Percentiles rank a stretch among this genome's conserved stretches.
phyloP scores from a whole-genome alignment of 352 stramenopile genomes.

The Pythium plurisporium region DNA sequence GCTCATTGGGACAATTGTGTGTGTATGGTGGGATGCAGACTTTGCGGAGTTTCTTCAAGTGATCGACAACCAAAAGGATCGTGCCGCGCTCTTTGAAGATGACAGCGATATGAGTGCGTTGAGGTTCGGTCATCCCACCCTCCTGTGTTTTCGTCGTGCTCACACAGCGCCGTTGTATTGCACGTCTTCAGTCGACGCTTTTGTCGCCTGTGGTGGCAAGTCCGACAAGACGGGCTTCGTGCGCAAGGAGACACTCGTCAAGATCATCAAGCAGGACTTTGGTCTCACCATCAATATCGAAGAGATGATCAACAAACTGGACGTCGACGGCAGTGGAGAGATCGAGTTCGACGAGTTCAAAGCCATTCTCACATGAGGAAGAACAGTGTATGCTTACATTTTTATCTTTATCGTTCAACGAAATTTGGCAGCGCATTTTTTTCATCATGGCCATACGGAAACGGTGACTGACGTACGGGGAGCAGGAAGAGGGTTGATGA shows the following conservation, averaged over 20 bases:
- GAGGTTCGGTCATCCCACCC: background rate
- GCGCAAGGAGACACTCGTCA: conserved; percentile 83
- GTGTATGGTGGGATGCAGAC: no score
- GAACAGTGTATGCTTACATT: background rate
- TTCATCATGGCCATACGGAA: no score
- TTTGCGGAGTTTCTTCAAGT: conserved; percentile 98
- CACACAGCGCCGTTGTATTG: no score
- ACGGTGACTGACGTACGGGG: background rate
- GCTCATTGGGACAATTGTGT: no score
- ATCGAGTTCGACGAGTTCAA: conserved; percentile 98
- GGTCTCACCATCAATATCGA: conserved; percentile 97
- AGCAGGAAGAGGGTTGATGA: background rate
- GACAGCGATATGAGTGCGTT: conserved; percentile 94
- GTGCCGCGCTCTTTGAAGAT: conserved; percentile 93
- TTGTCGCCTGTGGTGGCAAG: conserved; percentile 94
- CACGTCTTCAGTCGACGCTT: conserved; percentile 86
- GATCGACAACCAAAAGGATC: conserved; percentile 97
- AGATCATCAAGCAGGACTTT: conserved; percentile 96
- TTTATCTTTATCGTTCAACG: background rate
- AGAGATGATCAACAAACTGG: conserved; percentile 96
- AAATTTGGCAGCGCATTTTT: no score
- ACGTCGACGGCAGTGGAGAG: conserved; percentile 92
- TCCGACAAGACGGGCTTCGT: conserved; percentile 92
- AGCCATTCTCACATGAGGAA: conserved; percentile 68
- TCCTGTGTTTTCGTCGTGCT: background rate